These are phyloP conservation scores for Esteya vermicola DNA, from an alignment of 2,329 filamentous ascomycete genomes.

Conservation along the genomic window DNA sequence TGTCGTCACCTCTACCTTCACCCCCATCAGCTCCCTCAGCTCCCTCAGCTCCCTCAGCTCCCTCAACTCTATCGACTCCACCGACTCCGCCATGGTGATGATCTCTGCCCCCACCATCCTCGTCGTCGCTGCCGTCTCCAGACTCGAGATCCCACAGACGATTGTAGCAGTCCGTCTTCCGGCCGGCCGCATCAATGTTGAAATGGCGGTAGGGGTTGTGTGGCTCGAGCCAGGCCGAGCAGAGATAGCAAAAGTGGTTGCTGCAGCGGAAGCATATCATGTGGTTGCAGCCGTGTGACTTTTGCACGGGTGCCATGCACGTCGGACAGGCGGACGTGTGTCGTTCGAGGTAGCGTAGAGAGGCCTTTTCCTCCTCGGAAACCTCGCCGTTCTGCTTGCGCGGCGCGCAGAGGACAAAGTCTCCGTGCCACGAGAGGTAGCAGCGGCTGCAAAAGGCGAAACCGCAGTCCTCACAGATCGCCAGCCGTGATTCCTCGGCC, in stretches of 20 bases:
- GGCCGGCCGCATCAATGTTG: conserved; percentile 45
- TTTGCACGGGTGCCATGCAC: conserved; percentile 72
- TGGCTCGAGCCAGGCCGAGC: conserved; percentile 70
- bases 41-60: too few species aligned
- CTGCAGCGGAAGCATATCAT: conserved; percentile 88
- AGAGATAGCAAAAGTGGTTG: conserved; percentile 92
- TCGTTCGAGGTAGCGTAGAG: conserved; percentile 65
- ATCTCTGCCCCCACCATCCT: conserved; percentile 28
- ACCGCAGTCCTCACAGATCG: conserved; percentile 76
- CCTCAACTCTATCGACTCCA: neutral
- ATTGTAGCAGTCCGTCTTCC: conserved; percentile 57
- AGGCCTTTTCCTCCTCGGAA: conserved; percentile 31
- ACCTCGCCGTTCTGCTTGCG: conserved; percentile 47
- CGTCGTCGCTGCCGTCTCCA: conserved; percentile 45
- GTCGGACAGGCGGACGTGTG: conserved; percentile 85
- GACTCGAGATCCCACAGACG: conserved; percentile 81
- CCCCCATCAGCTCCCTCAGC: too few species aligned
- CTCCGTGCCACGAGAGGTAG: conserved; percentile 79
- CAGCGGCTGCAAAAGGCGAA: conserved; percentile 74
- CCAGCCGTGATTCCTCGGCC: conserved; percentile 41
- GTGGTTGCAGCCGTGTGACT: conserved; percentile 89
- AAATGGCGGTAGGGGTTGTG: conserved; percentile 81
- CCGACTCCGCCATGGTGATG: neutral
- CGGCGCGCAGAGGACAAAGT: conserved; percentile 56
- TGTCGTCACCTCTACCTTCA: too few species aligned